These are phyloP conservation scores for Porphyrellus sp. DNA, from an alignment of 1,284 basidiomycete species.

Conservation along the genomic window DNA sequence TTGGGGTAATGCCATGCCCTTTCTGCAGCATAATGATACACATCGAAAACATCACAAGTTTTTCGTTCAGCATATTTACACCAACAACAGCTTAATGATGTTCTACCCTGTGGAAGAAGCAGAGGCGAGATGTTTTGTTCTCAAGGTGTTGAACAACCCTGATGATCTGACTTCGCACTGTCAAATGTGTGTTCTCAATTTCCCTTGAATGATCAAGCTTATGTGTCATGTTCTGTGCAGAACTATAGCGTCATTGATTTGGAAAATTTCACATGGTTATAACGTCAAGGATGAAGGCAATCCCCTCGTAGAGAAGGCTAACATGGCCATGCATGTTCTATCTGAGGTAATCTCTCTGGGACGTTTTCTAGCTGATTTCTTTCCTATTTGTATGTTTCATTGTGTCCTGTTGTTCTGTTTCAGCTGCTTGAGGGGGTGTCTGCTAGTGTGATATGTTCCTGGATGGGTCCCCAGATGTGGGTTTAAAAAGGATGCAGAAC, in stretches of 20 bases:
- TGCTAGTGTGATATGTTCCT: slow-evolving; percentile 40
- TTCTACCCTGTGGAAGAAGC: slow-evolving; percentile 18
- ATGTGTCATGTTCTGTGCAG: not conserved
- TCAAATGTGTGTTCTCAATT: not conserved
- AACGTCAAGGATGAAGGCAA: slow-evolving; percentile 14
- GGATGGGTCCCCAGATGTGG: slow-evolving; percentile 48
- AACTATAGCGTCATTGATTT: slow-evolving; percentile 7
- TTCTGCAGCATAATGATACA: slow-evolving; percentile 25
- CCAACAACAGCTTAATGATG: slow-evolving; percentile 8
- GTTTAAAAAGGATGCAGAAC: slow-evolving; percentile 40
- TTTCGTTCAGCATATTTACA: slow-evolving; percentile 25
- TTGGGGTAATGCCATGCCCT: slow-evolving; percentile 17
- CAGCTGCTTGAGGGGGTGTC: not conserved
- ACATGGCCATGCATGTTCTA: slow-evolving; percentile 17
- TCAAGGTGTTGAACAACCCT: slow-evolving; percentile 14
- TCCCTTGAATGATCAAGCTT: not conserved
- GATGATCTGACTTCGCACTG: not conserved
- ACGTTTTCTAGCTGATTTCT: slow-evolving; percentile 27
- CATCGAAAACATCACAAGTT: slow-evolving; percentile 16
- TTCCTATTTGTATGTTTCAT: slow-evolving; percentile 29
- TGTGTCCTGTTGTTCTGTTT: not conserved
- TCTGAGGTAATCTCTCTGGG: slow-evolving; percentile 13
- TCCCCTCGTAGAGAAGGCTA: slow-evolving; percentile 19
- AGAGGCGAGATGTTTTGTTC: slow-evolving; percentile 17
- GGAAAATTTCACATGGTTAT: slow-evolving; percentile 22